Evolutionary conservation across 2,329 filamentous ascomycete species (phyloP), one percentile per base, ranked within the genome.

Genomic region (Cucurbitaria berberidis): DNA sequence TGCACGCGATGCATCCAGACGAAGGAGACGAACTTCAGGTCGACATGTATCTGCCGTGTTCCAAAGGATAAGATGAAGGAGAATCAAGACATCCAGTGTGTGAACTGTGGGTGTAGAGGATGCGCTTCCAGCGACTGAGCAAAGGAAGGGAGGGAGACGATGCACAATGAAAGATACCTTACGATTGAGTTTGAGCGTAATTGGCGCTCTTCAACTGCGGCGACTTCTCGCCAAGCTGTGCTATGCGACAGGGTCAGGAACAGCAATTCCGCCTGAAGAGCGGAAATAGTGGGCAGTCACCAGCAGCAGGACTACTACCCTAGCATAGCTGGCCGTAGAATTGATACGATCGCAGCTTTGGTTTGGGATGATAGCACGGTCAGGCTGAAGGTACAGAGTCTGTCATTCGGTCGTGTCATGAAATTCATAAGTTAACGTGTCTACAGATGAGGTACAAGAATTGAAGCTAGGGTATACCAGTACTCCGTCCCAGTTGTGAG

Each of bases 21-120:
- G n/a, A 98, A 98, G 77, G 95, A 99, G 81, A 99, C 95, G 26
- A 99, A 99, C 77, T 99, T 98, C 81, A 95, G 93, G 76, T 90
- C 91, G 60, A 99, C 93, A 0, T 99, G 95, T 74, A 95, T 99
- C 69, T 99, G 95, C 76, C 90, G 95, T 45, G 93, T 99, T 45
- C 95, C 95, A 1, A 89, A 89, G 72, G 88, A 91, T 27, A 86
- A 96, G 74, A 78, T 99, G 71, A 96, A 96, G 76, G 92, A 96
- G 68, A 88, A 91, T 36, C 89, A 95, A 73, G 89, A 90, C 32
- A 88, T 98, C 27, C 89, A 98, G 76, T 99, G 95, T 72, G 91
- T 98, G 45, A 96, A 86, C 77, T 99, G 95, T 76, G 95, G 95
- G 8, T 99, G 95, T 75, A 83, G 90, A 69, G 93, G 93, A 0